Evolutionary conservation across 2,329 filamentous ascomycete genomes (phyloP), one percentile per base, ranked within the genome.

Genomic region (Penicillium sp.): DNA sequence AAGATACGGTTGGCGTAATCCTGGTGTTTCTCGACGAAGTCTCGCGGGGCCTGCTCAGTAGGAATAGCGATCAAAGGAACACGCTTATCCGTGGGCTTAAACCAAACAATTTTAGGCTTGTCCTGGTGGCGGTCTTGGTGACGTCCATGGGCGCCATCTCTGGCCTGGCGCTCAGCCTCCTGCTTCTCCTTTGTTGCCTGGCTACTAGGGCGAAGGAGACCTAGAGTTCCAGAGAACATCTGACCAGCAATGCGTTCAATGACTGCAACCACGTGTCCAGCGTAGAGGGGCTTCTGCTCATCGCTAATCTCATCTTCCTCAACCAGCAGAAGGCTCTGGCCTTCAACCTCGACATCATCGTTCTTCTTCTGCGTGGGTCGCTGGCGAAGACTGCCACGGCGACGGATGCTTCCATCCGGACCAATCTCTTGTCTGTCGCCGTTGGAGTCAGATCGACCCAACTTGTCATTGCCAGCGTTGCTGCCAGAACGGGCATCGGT

Each of bases 41-140:
- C 95, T 35, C 92, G 89, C 21, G 95, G 95, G 9, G 95, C 95
- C 78, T 99, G 95, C 75, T 99, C 95, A 3, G 95, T 99, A 1
- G 95, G 95, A 63, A 99, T 99, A 53, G 95, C 95, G 75, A 99
- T 99, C 64, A 99, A 82, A 49, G 95, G 95, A 48, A 99, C 95
- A 71, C 95, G 91, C 85, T 99, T 98, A 79, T 99, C 95, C 1
- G 95, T 99, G 57, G 95, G 95, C 82, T 99, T 99, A 82, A 99
- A 99, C 95, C 95, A 99, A 43, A 99, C 95, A 77, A 99, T 99
- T 86, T 99, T 99, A 62, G 95, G 95, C 79, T 97, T 97, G 63
- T 99, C 95, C 73, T 96, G 92, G 62, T 90, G 86, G 53, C 93
- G 90, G 63, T 89, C 88, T 60, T 93, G 90, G 63, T 95, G 88